Conservation (phyloP, 176 grass and related monocot genomes). For the Ampelocalamus luodianensis region DNA sequence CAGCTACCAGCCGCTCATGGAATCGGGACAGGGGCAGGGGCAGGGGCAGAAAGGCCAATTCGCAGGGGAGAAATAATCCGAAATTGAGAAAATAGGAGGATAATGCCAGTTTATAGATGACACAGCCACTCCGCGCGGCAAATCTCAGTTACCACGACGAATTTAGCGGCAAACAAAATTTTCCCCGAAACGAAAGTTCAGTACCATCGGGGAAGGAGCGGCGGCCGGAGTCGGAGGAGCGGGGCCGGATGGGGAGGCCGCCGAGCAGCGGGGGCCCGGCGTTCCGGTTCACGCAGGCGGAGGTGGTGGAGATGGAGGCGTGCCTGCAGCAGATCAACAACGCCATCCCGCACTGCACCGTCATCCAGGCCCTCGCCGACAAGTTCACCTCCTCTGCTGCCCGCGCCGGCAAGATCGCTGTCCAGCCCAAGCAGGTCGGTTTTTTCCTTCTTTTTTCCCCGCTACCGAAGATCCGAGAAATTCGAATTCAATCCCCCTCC, state of each 20-base stretch:
- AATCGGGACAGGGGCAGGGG: no score
- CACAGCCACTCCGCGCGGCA: no score
- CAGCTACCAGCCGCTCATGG: no score
- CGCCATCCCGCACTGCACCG: conserved; percentile 61
- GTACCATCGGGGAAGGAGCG: neutral
- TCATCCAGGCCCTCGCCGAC: conserved; percentile 75
- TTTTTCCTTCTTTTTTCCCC: neutral
- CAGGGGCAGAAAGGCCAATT: no score
- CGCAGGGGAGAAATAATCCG: no score
- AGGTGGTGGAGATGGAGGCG: conserved; percentile 93
- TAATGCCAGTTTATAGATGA: no score
- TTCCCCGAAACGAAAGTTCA: no score
- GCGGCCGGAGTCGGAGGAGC: neutral
- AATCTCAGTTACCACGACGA: no score
- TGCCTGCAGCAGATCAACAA: conserved; percentile 77
- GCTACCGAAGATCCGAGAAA: neutral
- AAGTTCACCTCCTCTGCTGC: conserved; percentile 80
- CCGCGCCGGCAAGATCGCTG: conserved; percentile 68
- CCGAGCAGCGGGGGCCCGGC: conserved; percentile 69
- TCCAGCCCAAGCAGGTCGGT: conserved; percentile 89
- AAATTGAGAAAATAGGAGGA: no score
- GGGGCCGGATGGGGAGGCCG: conserved; percentile 66
- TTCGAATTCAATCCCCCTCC: neutral
- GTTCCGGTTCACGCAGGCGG: conserved; percentile 85
- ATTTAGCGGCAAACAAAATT: no score